phyloP scores from a whole-genome alignment of 306 rosid species.

The Ceratonia siliqua region DNA sequence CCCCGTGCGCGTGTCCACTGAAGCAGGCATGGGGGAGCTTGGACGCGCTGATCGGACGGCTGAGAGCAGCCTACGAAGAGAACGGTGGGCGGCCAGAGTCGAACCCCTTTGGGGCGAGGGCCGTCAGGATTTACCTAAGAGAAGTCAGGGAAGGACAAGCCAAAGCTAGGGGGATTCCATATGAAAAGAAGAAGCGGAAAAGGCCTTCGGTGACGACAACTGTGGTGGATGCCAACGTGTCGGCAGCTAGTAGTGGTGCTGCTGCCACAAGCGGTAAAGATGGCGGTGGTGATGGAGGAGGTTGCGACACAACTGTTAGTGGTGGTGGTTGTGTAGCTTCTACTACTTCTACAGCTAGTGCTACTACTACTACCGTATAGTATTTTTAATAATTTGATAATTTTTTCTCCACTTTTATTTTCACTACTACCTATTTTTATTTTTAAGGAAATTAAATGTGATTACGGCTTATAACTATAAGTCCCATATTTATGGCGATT shows the following conservation, averaged over 20 bases:
- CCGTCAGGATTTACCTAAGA: slow-evolving; percentile 81
- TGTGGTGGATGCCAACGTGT: slow-evolving; percentile 18
- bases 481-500: slow-evolving; percentile 45
- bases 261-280: background rate
- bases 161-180: slow-evolving; percentile 91
- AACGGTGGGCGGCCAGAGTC: slow-evolving; percentile 90
- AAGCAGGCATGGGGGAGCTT: slow-evolving; percentile 96
- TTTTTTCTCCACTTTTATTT: background rate
- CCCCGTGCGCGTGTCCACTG: slow-evolving; percentile 79
- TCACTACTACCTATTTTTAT: slow-evolving; percentile 17
- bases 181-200: slow-evolving; percentile 91
- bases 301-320: background rate
- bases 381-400: slow-evolving; percentile 38
- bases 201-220: slow-evolving; percentile 38
- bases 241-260: slow-evolving; percentile 36
- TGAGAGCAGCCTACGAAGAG: slow-evolving; percentile 93
- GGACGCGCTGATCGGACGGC: slow-evolving; percentile 88
- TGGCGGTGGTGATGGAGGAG: background rate
- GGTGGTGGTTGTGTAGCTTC: slow-evolving; percentile 32
- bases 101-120: slow-evolving; percentile 80
- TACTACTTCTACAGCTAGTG: slow-evolving; percentile 34
- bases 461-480: slow-evolving; percentile 53
- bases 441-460: slow-evolving; percentile 52
- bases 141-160: slow-evolving; percentile 91
- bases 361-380: slow-evolving; percentile 59